Base-by-base conservation (phyloP, 2,329 filamentous ascomycete species). In the Aspergillus flavus region DNA sequence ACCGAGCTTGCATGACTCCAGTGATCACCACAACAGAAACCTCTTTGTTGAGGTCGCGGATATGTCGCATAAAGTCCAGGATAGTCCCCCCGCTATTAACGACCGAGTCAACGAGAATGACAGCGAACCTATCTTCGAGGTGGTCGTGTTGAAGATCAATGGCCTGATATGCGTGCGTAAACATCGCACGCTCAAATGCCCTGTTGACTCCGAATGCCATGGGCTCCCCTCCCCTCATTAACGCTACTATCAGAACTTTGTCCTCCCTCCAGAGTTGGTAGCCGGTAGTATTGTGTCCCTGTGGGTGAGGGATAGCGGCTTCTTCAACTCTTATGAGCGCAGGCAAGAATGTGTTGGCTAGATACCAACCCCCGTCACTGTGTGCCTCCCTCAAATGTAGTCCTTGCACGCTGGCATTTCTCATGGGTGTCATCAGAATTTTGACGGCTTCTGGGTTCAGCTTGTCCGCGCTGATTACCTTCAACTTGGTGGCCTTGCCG, bases 181-280 rank as follows among this genome's bases (percentile, higher is more conserved):
- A 86, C 70, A 77, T 80, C 4, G 86, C 85, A 0, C 61, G 62
- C 0, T 83, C 83, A 6, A 90, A 82, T 0, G 77, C 83, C 0
- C 86, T 79, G 66, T 73, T 85, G 53, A 90, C 78, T 0, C 87
- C 87, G 1, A 83, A 72, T 0, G 87, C 87, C 84, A 90, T 86
- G 0, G 86, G 80, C 65, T 89, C 86, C 10, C 87, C 87, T 2
- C 84, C 86, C 10, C 86, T 84, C 86, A 90, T 89, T n/a, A 89
- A 65, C 0, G 86, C 79, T 0, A 89, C 75, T 54, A 90, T 88
- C 1, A 79, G 62, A 0, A 85, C 89, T 10, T 76, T 59, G 1
- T 74, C 9, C 69, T 89, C 86, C 59, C 82, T 30, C 0, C 50
- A 61, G 1, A 89, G 75, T 6, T 76, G 80, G 68, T 84, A 77